phyloP scores from a whole-genome alignment of 306 rosid species.

The Prunus campanulata region DNA sequence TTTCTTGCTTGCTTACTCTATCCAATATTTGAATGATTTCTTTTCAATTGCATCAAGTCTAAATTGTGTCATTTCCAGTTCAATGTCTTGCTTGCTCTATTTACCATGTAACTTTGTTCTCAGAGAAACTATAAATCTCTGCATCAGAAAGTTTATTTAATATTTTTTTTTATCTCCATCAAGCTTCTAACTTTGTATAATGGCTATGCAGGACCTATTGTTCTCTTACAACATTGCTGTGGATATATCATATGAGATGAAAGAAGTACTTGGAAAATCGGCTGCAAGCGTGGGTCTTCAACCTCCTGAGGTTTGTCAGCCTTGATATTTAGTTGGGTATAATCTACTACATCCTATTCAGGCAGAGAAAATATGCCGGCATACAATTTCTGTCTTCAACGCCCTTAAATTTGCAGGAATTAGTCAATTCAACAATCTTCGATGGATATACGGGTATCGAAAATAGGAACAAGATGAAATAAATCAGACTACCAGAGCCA shows the following conservation, averaged over 20 bases:
- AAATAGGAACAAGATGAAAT: too few species aligned
- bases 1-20: not conserved
- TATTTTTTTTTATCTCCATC: not conserved
- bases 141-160: not conserved
- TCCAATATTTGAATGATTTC: too few species aligned
- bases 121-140: not conserved
- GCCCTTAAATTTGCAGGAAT: too few species aligned
- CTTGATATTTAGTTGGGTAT: slow-evolving; percentile 29
- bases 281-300: slow-evolving; percentile 91
- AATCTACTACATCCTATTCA: not conserved
- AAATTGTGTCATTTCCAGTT: too few species aligned
- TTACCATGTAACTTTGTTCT: not conserved
- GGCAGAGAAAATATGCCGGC: not conserved
- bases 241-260: slow-evolving; percentile 80
- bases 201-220: slow-evolving; percentile 64
- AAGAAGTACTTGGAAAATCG: slow-evolving; percentile 74
- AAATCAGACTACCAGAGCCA: too few species aligned
- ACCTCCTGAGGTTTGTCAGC: slow-evolving; percentile 42
- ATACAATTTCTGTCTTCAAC: too few species aligned
- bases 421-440: too few species aligned
- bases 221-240: slow-evolving; percentile 92
- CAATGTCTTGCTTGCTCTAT: not conserved
- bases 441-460: too few species aligned
- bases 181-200: slow-evolving; percentile 14
- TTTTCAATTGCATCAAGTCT: too few species aligned